These are phyloP conservation scores for Ceratobasidium sp. DNA, from an alignment of 1,284 basidiomycete species.

Conservation along the genomic window DNA sequence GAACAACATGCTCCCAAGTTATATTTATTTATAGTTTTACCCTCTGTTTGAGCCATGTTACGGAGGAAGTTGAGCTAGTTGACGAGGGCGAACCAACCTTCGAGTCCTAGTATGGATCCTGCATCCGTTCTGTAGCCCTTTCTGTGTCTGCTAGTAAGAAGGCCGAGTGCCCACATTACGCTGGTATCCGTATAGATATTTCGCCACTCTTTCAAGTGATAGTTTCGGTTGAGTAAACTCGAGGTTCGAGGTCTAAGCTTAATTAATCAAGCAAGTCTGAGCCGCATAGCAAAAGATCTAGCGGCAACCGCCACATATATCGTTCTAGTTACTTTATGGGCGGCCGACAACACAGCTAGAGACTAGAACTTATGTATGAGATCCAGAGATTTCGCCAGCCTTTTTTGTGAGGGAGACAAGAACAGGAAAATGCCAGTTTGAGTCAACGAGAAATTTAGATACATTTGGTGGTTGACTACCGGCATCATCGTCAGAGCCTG, in stretches of 20 bases:
- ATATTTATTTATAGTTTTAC: neutral
- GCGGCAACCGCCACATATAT: neutral
- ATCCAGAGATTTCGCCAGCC: neutral
- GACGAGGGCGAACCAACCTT: neutral
- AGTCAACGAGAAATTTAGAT: neutral
- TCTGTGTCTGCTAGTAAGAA: neutral
- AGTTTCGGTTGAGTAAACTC: conserved; percentile 1
- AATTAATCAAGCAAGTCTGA: neutral
- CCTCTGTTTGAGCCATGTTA: neutral
- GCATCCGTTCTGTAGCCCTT: neutral
- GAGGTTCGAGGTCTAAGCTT: neutral
- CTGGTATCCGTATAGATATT: conserved; percentile 17
- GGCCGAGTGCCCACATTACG: neutral
- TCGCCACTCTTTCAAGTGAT: conserved; percentile 22
- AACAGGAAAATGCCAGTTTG: conserved; percentile 1
- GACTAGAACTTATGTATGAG: conserved; percentile 26
- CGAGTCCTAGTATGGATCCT: neutral
- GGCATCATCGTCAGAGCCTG: neutral
- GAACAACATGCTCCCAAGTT: conserved; percentile 58
- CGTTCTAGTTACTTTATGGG: neutral
- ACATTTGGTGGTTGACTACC: neutral
- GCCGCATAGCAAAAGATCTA: conserved; percentile 17
- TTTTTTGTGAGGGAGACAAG: neutral
- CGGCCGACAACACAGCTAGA: neutral
- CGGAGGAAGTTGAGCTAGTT: no score